phyloP scores from a whole-genome alignment of 345 rosid genomes.

The Eutrema japonicum region DNA sequence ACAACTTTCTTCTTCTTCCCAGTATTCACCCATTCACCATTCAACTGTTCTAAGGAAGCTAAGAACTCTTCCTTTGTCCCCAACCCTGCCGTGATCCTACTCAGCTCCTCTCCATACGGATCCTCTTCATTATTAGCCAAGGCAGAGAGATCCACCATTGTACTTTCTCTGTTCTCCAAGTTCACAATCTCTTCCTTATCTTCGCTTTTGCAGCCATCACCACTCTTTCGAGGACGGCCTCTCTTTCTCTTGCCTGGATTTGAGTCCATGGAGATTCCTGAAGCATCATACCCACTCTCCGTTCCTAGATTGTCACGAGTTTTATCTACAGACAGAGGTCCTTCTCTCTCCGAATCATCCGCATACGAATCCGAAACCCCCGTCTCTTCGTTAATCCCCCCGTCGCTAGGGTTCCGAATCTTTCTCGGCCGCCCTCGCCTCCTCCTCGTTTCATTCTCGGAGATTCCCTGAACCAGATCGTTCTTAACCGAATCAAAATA shows the following conservation, averaged over 20 bases:
- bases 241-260: constrained; percentile 57
- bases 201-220: background rate
- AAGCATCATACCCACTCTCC: constrained; percentile 25
- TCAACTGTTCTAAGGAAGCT: constrained; percentile 57
- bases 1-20: constrained; percentile 72
- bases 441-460: constrained; percentile 46
- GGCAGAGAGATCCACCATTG: constrained; percentile 42
- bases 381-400: constrained; percentile 24
- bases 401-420: constrained; percentile 41
- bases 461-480: constrained; percentile 41
- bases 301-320: constrained; percentile 17
- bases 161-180: constrained; percentile 43
- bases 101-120: constrained; percentile 62
- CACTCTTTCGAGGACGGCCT: constrained; percentile 63
- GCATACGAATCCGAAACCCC: constrained; percentile 4
- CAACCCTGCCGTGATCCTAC: constrained; percentile 58
- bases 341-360: background rate
- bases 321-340: background rate
- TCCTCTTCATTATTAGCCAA: constrained; percentile 45
- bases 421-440: constrained; percentile 73
- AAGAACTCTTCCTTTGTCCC: constrained; percentile 52
- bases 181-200: constrained; percentile 30
- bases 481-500: constrained; percentile 23
- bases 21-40: constrained; percentile 68
- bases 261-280: constrained; percentile 28